Evolutionary conservation across 352 stramenopile genomes (phyloP).

Genomic region (Globisporangium heterothallicum): DNA sequence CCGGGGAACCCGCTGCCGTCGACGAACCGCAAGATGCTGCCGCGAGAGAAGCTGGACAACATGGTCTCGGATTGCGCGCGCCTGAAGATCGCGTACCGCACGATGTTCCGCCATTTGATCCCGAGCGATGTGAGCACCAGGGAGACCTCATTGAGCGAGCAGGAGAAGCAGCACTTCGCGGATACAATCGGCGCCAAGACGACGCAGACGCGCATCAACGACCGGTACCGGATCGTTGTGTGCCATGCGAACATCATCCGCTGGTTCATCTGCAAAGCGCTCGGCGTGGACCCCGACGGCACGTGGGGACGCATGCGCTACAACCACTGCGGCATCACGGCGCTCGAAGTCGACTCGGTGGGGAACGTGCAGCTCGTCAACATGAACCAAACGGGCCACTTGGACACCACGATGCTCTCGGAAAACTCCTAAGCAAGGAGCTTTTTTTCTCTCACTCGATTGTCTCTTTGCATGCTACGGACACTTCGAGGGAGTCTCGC

Average conservation of each 20-base stretch:
- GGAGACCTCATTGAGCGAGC: constrained; percentile 21
- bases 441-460: background rate
- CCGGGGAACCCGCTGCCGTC: constrained; percentile 57
- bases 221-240: constrained; percentile 54
- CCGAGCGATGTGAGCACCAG: constrained; percentile 35
- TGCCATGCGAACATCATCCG: constrained; percentile 73
- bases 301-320: constrained; percentile 71
- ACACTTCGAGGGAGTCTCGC: too few relatives aligned
- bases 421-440: constrained; percentile 30
- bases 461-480: constrained; percentile 3
- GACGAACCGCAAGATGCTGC: constrained; percentile 54
- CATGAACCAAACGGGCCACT: constrained; percentile 61
- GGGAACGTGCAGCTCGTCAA: constrained; percentile 60
- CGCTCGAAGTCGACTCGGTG: constrained; percentile 61
- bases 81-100: constrained; percentile 57
- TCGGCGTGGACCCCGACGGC: constrained; percentile 54
- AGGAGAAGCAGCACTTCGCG: constrained; percentile 24
- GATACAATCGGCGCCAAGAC: constrained; percentile 22
- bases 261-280: constrained; percentile 63
- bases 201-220: constrained; percentile 27
- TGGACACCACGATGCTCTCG: constrained; percentile 49
- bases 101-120: constrained; percentile 64
- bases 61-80: constrained; percentile 67
- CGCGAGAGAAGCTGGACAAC: constrained; percentile 65
- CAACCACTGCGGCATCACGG: constrained; percentile 60